Percentiles rank a stretch among this genome's conserved stretches.
Evolutionary conservation across 768 basidiomycete species (phyloP).

Genomic region (Mycena venus): DNA sequence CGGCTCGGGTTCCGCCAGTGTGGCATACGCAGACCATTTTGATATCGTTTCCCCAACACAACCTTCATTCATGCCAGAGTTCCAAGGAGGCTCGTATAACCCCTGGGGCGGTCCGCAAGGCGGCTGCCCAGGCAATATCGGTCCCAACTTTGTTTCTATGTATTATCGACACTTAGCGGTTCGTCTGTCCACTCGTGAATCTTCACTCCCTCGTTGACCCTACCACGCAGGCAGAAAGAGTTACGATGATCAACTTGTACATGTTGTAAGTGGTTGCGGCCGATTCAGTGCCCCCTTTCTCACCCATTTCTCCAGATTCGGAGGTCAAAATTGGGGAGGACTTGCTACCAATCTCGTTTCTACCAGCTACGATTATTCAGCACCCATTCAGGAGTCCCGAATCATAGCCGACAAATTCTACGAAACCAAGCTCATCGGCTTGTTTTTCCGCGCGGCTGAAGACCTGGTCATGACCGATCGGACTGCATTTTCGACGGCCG

Average conservation of each 20-base stretch:
- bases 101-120: conserved; percentile 28
- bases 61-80: conserved; percentile 30
- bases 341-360: conserved; percentile 27
- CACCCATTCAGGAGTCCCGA: conserved; percentile 63
- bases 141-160: conserved; percentile 25
- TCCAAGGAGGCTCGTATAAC: conserved; percentile 31
- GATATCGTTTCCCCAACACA: conserved; percentile 27
- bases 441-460: conserved; percentile 68
- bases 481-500: conserved; percentile 52
- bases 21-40: conserved; percentile 23
- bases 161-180: conserved; percentile 26
- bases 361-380: conserved; percentile 71
- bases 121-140: conserved; percentile 21
- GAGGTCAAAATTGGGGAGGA: conserved; percentile 30
- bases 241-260: conserved; percentile 23
- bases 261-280: conserved; percentile 17
- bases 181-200: no score
- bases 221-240: conserved; percentile 27
- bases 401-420: conserved; percentile 61
- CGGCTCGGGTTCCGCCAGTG: conserved; percentile 4
- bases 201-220: no score
- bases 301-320: background rate
- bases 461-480: conserved; percentile 69
- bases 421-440: conserved; percentile 68
- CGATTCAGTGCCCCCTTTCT: background rate